Conservation (phyloP, 768 basidiomycete genomes). For the Lentinula boryana region DNA sequence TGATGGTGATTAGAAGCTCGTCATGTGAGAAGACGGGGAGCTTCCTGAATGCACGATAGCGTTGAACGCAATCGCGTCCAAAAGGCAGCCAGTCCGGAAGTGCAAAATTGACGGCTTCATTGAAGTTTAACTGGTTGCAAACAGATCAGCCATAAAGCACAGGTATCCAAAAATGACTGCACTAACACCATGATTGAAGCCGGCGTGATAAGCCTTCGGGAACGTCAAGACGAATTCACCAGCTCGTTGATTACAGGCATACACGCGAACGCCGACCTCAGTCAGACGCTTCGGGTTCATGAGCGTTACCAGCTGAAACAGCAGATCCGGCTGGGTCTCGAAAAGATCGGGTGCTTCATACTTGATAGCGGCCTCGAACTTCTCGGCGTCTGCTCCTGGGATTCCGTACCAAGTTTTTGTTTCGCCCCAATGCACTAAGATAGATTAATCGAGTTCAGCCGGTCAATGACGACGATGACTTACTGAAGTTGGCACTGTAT, state of each 20-base stretch:
- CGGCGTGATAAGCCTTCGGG: slow-evolving; percentile 96
- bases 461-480: slow-evolving; percentile 23
- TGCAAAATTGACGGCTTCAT: slow-evolving; percentile 98
- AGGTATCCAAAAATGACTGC: slow-evolving; percentile 6
- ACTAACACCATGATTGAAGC: slow-evolving; percentile 96
- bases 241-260: slow-evolving; percentile 92
- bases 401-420: slow-evolving; percentile 99
- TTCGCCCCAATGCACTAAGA: slow-evolving; percentile 95
- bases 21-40: slow-evolving; percentile 98
- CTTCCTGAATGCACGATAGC: slow-evolving; percentile 88
- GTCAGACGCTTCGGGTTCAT: slow-evolving; percentile 90
- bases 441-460: slow-evolving; percentile 9
- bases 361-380: slow-evolving; percentile 94
- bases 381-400: slow-evolving; percentile 90
- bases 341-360: slow-evolving; percentile 96
- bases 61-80: slow-evolving; percentile 82
- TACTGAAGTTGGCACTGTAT: slow-evolving; percentile 92
- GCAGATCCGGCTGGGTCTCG: slow-evolving; percentile 92
- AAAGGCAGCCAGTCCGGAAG: slow-evolving; percentile 90
- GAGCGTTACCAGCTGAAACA: slow-evolving; percentile 95
- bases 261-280: slow-evolving; percentile 87
- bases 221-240: slow-evolving; percentile 98
- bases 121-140: slow-evolving; percentile 80
- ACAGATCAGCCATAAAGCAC: slow-evolving; percentile 15
- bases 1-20: slow-evolving; percentile 95